Evolutionary conservation across 768 basidiomycete genomes (phyloP).

Genomic region (Tylopilus felleus): DNA sequence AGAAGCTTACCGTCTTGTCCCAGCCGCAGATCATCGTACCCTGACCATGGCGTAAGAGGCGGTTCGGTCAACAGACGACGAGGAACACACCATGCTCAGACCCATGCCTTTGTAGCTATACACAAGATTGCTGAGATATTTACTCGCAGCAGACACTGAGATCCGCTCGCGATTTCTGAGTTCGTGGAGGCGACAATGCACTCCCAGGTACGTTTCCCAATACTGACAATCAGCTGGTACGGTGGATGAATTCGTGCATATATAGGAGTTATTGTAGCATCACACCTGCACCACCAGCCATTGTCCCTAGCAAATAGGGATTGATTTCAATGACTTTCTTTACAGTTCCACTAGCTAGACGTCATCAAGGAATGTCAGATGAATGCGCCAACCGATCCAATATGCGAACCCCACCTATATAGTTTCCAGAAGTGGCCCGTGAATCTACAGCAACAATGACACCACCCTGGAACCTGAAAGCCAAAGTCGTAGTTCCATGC

Average conservation of each 20-base stretch:
- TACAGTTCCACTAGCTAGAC: constrained; percentile 87
- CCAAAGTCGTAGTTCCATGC: constrained; percentile 97
- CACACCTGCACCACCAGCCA: constrained; percentile 97
- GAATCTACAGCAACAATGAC: constrained; percentile 99
- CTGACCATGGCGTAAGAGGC: constrained; percentile 37
- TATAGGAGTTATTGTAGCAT: constrained; percentile 13
- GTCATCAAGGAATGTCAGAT: neutral
- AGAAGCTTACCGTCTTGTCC: constrained; percentile 85
- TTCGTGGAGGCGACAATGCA: constrained; percentile 96
- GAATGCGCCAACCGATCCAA: neutral
- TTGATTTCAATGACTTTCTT: constrained; percentile 99
- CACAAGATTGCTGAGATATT: constrained; percentile 95
- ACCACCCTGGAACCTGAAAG: constrained; percentile 94
- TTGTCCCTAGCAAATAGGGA: constrained; percentile 96
- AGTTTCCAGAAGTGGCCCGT: constrained; percentile 94
- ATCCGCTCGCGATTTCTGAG: constrained; percentile 95
- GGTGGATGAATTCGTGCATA: constrained; percentile 1
- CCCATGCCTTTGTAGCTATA: constrained; percentile 99
- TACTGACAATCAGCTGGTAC: constrained; percentile 85
- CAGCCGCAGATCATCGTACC: constrained; percentile 99
- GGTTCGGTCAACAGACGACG: neutral
- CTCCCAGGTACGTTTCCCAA: constrained; percentile 99
- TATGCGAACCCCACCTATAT: constrained; percentile 68
- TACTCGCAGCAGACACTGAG: constrained; percentile 98
- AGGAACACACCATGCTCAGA: constrained; percentile 82